Base-by-base conservation (phyloP, 2,329 filamentous ascomycete genomes). In the Monilinia aucupariae region DNA sequence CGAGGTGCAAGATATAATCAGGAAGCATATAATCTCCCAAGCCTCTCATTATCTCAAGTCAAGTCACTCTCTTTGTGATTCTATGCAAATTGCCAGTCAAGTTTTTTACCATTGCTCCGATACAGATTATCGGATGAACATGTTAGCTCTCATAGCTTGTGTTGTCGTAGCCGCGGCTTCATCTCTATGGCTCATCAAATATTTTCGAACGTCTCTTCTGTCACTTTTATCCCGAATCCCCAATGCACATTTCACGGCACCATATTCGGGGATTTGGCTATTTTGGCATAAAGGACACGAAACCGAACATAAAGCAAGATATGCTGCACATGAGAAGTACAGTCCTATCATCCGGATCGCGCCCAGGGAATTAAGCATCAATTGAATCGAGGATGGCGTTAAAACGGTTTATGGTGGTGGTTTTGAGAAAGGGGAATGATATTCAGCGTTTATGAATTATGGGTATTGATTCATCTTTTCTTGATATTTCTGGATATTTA, bases 371-470 rank as follows among this genome's bases (percentile, higher is more conserved):
- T 5, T 54, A 10, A 37, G n/a, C n/a, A 17, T 60, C 8, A 49
- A 54, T 25, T 47, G 17, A 34, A 12, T 52, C 10, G 49, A 63
- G 48, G 55, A 20, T 43, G 61, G 41, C 10, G 22, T 63, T 12
- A 25, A 32, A 17, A 60, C 48, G 3, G 2, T 49, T 3, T 60
- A 60, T 53, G 47, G 30, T 9, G 41, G 49, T 37, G 20, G 12
- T 13, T 54, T 39, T 17, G 55, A 63, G 13, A 60, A 59, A 17
- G 27, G 25, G 32, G 32, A 43, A 8, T 52, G 48, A 22, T 63
- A 63, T 49, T 34, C 30, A 4, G 17, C 25, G 7, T 41, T 56
- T 15, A 41, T 30, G 15, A 49, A 62, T 49, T 55, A 49, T 50
- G 43, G 39, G 51, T 56, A 32, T n/a, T 17, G 15, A 12, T 34